These are phyloP conservation scores for Cryptococcus floricola DNA, from an alignment of 1,284 basidiomycete species.

Conservation along the genomic window DNA sequence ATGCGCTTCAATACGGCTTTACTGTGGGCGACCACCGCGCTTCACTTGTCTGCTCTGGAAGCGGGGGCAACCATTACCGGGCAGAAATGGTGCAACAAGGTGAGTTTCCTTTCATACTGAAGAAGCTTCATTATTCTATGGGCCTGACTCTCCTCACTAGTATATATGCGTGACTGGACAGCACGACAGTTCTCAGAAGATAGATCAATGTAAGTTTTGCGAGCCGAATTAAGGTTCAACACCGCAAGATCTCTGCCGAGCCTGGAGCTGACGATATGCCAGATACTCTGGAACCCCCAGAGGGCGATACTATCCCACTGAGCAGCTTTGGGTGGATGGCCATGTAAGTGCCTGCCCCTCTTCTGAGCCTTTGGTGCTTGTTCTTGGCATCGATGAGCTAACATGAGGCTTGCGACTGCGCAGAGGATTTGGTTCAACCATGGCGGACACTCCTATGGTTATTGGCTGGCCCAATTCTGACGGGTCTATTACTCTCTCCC, in stretches of 20 bases:
- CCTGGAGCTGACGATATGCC: too few relatives aligned
- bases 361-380: slow-evolving; percentile 56
- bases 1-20: not conserved
- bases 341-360: slow-evolving; percentile 51
- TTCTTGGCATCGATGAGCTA: not conserved
- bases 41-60: not conserved
- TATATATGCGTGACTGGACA: slow-evolving; percentile 27
- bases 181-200: slow-evolving; percentile 19
- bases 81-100: slow-evolving; percentile 15
- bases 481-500: slow-evolving; percentile 58
- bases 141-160: slow-evolving; percentile 3
- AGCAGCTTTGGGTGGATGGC: slow-evolving; percentile 59
- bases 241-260: too few relatives aligned
- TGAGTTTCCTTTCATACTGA: not conserved
- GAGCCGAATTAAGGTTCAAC: not conserved
- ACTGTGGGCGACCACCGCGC: not conserved
- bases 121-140: not conserved
- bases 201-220: slow-evolving; percentile 26
- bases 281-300: slow-evolving; percentile 27
- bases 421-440: slow-evolving; percentile 55
- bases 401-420: not conserved
- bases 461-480: slow-evolving; percentile 62
- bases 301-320: slow-evolving; percentile 29
- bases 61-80: slow-evolving; percentile 15
- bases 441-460: slow-evolving; percentile 59